Conservation (phyloP, 495 filamentous ascomycete genomes). For the Choiromyces venosus region DNA sequence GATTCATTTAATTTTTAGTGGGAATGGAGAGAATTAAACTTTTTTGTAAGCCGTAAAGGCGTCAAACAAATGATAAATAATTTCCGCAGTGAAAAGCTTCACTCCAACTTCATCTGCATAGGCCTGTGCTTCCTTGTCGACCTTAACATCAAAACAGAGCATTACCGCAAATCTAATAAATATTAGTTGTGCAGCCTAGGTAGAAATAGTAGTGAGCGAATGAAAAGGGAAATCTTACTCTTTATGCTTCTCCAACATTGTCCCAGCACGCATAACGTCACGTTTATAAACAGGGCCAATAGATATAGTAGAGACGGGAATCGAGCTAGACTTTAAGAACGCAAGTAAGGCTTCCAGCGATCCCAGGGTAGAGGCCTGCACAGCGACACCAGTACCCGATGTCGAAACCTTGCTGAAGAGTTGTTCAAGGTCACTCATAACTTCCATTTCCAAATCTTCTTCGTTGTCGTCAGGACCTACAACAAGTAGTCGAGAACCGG, state of each 20-base stretch:
- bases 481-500: slow-evolving; percentile 87
- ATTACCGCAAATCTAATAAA: slow-evolving; percentile 63
- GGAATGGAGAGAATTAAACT: not conserved
- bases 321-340: slow-evolving; percentile 89
- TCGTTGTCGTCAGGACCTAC: slow-evolving; percentile 94
- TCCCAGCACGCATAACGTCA: slow-evolving; percentile 92
- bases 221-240: slow-evolving; percentile 53
- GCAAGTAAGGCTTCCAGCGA: slow-evolving; percentile 95
- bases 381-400: slow-evolving; percentile 86
- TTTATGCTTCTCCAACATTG: slow-evolving; percentile 93
- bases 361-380: slow-evolving; percentile 95
- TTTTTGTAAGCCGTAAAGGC: slow-evolving; percentile 92
- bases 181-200: not conserved
- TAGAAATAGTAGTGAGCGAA: not conserved
- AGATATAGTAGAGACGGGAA: slow-evolving; percentile 93
- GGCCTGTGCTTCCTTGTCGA: slow-evolving; percentile 88
- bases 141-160: slow-evolving; percentile 99
- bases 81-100: slow-evolving; percentile 97
- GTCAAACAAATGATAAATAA: slow-evolving; percentile 99
- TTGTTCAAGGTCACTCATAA: slow-evolving; percentile 90
- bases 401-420: slow-evolving; percentile 84
- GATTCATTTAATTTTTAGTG: not conserved
- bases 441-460: slow-evolving; percentile 91
- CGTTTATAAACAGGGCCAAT: slow-evolving; percentile 98
- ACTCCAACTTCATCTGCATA: slow-evolving; percentile 94